Evolutionary conservation across 495 filamentous ascomycete genomes (phyloP).

Genomic region (Hypoxylon crocopeplum): DNA sequence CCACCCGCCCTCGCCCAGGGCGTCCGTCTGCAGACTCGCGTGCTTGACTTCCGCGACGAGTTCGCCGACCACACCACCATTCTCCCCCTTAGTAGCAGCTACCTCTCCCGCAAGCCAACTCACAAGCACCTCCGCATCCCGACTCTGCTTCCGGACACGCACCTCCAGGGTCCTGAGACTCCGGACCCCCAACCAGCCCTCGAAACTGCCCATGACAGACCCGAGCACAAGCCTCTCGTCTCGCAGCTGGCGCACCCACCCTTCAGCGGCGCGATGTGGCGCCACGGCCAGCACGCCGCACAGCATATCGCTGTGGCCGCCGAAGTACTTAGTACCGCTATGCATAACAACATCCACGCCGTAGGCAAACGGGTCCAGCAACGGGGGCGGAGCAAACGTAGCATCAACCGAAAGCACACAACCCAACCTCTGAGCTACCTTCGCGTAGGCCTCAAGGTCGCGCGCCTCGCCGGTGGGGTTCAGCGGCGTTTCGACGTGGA

Average conservation of each 20-base stretch:
- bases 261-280: constrained; percentile 61
- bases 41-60: constrained; percentile 71
- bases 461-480: constrained; percentile 87
- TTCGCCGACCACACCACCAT: constrained; percentile 51
- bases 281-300: constrained; percentile 79
- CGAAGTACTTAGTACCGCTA: constrained; percentile 92
- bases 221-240: constrained; percentile 77
- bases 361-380: constrained; percentile 82
- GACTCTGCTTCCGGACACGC: constrained; percentile 75
- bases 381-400: constrained; percentile 89
- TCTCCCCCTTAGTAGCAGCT: constrained; percentile 39
- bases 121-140: constrained; percentile 71
- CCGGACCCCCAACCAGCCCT: constrained; percentile 89
- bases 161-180: constrained; percentile 87
- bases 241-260: constrained; percentile 63
- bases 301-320: constrained; percentile 90
- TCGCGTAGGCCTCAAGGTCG: constrained; percentile 71
- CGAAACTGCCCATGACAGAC: constrained; percentile 85
- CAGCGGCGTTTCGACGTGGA: constrained; percentile 90
- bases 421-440: constrained; percentile 72
- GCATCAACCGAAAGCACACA: constrained; percentile 84
- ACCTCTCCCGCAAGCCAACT: constrained; percentile 68
- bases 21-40: constrained; percentile 72
- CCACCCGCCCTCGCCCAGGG: constrained; percentile 64
- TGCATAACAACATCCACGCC: constrained; percentile 91